phyloP scores from a whole-genome alignment of 192 early-diverging fungal species.

The Gryganskiella cystojenkinii region DNA sequence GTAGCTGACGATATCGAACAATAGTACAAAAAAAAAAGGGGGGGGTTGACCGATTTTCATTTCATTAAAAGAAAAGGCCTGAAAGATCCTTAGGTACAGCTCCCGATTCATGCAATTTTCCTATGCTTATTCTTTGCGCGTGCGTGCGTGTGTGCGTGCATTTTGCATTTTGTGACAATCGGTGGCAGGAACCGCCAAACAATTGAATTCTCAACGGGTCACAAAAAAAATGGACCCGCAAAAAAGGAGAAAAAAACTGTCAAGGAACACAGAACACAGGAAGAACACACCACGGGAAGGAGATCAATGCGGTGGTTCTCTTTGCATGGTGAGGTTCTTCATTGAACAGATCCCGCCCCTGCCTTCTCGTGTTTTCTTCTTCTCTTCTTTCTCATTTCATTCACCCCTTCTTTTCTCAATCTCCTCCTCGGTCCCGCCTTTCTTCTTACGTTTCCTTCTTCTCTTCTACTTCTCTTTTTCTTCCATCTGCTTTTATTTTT shows the following conservation, averaged over 20 bases:
- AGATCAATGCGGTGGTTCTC: background rate
- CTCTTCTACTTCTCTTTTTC: background rate
- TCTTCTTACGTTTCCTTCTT: slow-evolving; percentile 1
- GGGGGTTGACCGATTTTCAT: too few relatives aligned
- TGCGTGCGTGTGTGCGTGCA: too few relatives aligned
- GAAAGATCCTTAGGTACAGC: too few relatives aligned
- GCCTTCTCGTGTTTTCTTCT: background rate
- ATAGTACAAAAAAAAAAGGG: too few relatives aligned
- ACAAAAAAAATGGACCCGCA: slow-evolving; percentile 7
- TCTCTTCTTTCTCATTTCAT: background rate
- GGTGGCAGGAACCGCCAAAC: slow-evolving; percentile 6
- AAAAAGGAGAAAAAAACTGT: slow-evolving; percentile 21
- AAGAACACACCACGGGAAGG: background rate
- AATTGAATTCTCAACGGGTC: slow-evolving; percentile 8
- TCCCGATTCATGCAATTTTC: too few relatives aligned
- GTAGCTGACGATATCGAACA: too few relatives aligned
- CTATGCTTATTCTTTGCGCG: too few relatives aligned
- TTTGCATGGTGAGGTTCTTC: background rate
- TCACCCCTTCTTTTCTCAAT: background rate
- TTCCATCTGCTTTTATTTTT: background rate
- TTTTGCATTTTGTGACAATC: too few relatives aligned
- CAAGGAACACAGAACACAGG: background rate
- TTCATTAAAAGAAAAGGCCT: too few relatives aligned
- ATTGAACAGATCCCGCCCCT: too few relatives aligned
- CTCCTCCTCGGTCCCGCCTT: background rate